A percentile compares a stretch with the other conserved stretches of the same genome.
Evolutionary conservation across 176 grass and related monocot genomes (phyloP).

Genomic region (Alopecurus myosuroides): DNA sequence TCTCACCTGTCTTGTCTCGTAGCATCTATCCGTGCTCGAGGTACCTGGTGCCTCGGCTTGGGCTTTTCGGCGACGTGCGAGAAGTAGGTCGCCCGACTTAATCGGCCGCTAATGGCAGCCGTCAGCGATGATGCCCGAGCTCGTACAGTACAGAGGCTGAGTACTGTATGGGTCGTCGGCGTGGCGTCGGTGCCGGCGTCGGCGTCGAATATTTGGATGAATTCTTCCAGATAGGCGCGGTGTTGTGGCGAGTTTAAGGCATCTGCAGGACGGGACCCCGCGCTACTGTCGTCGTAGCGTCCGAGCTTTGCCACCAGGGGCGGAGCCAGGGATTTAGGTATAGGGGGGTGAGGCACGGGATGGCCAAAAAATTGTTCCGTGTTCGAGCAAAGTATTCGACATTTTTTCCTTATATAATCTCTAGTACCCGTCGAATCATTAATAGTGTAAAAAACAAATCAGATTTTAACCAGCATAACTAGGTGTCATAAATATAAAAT

Average conservation of each 20-base stretch:
- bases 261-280: neutral
- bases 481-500: too few relatives aligned
- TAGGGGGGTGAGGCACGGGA: too few relatives aligned
- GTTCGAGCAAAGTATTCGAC: too few relatives aligned
- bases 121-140: neutral
- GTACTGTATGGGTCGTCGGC: neutral
- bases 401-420: too few relatives aligned
- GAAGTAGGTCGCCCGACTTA: constrained; percentile 27
- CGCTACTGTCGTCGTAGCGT: neutral
- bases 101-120: constrained; percentile 15
- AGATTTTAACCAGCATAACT: too few relatives aligned
- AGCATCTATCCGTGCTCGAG: neutral
- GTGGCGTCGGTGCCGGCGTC: neutral
- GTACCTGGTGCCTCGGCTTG: neutral
- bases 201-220: neutral
- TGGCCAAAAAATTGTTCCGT: too few relatives aligned
- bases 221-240: neutral
- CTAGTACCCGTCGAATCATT: too few relatives aligned
- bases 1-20: neutral
- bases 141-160: neutral
- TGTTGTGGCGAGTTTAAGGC: neutral
- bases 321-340: too few relatives aligned
- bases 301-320: neutral
- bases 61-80: neutral
- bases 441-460: too few relatives aligned